Conservation (phyloP, 2,329 filamentous ascomycete genomes). For the Xylaria hypoxylon region DNA sequence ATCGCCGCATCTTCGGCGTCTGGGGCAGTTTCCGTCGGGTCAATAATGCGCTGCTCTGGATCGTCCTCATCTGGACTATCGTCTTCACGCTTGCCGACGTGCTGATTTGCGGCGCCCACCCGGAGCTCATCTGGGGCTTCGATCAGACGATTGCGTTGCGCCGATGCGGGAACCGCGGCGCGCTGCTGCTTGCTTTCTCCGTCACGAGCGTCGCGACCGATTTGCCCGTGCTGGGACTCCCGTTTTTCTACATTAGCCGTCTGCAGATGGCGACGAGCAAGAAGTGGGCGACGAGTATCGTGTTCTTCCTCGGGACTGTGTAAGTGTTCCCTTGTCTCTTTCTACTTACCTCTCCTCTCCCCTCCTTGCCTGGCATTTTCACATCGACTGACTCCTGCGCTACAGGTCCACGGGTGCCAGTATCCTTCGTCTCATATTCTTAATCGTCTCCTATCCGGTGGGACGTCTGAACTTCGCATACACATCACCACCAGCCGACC, state of each 20-base stretch:
- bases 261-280: slow-evolving; percentile 36
- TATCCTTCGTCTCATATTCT: slow-evolving; percentile 36
- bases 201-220: slow-evolving; percentile 38
- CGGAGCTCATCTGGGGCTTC: slow-evolving; percentile 36
- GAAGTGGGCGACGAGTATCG: slow-evolving; percentile 36
- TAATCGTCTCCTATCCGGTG: slow-evolving; percentile 37
- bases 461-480: slow-evolving; percentile 39
- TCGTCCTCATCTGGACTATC: slow-evolving; percentile 30
- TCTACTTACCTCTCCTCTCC: not conserved
- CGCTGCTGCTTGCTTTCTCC: slow-evolving; percentile 34
- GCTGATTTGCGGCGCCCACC: slow-evolving; percentile 34
- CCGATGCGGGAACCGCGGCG: slow-evolving; percentile 36
- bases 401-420: slow-evolving; percentile 37
- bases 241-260: slow-evolving; percentile 38
- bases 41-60: slow-evolving; percentile 35
- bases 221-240: slow-evolving; percentile 31
- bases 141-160: slow-evolving; percentile 32
- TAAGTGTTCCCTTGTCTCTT: slow-evolving; percentile 12
- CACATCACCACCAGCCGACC: slow-evolving; percentile 32
- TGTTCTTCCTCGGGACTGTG: slow-evolving; percentile 38
- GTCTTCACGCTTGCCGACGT: slow-evolving; percentile 35
- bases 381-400: not conserved
- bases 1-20: slow-evolving; percentile 38
- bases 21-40: slow-evolving; percentile 34
- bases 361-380: not conserved